Conservation (phyloP, 805 yeast genomes). For the Metschnikowia peoriensis region DNA sequence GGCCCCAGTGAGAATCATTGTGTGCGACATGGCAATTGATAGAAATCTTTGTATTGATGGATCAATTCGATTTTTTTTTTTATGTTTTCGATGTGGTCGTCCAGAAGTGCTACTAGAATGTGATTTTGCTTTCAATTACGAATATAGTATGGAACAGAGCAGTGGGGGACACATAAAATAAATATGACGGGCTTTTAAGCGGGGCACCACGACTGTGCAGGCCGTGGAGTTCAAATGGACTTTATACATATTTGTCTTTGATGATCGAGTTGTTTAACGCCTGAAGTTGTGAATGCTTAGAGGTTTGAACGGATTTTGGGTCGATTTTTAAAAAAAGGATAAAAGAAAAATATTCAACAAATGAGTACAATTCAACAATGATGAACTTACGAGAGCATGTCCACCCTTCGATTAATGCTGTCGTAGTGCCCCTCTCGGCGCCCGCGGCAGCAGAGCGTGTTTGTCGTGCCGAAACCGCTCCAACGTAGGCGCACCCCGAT, state of each 20-base stretch:
- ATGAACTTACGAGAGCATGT: neutral
- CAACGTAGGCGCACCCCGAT: neutral
- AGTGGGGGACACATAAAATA: neutral
- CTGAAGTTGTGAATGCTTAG: no score
- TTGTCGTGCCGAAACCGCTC: neutral
- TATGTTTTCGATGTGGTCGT: no score
- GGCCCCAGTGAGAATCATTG: slow-evolving; percentile 23
- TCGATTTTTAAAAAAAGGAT: no score
- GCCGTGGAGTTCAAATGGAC: neutral
- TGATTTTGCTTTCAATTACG: no score
- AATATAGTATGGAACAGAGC: no score
- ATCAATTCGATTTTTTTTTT: no score
- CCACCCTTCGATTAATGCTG: neutral
- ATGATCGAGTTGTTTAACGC: no score
- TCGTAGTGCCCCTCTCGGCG: neutral
- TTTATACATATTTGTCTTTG: no score
- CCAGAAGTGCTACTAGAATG: no score
- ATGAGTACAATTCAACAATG: no score
- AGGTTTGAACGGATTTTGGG: no score
- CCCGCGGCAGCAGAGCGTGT: neutral
- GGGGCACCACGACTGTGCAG: neutral
- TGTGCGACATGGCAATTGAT: slow-evolving; percentile 16
- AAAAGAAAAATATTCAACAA: no score
- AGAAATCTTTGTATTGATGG: neutral
- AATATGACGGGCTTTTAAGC: neutral